Evolutionary conservation across 441 rosid species (phyloP).

Genomic region (Capsella rubella): DNA sequence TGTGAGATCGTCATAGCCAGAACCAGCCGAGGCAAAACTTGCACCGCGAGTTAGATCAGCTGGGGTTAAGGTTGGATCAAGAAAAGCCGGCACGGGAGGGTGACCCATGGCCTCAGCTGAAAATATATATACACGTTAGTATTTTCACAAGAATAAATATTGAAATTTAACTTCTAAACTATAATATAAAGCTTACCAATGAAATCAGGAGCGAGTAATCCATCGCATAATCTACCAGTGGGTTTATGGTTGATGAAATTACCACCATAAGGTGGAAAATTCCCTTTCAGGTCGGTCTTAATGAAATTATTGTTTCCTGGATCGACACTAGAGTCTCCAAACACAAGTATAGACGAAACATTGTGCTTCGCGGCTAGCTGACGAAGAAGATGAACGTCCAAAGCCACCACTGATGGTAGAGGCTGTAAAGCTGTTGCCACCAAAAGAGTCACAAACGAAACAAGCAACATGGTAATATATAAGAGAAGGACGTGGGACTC

Average conservation of each 20-base stretch:
- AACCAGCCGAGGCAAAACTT: slow-evolving; percentile 91
- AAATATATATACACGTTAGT: not conserved
- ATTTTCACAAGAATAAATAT: not conserved
- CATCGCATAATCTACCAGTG: slow-evolving; percentile 76
- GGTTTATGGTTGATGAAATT: slow-evolving; percentile 67
- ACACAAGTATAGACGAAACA: slow-evolving; percentile 66
- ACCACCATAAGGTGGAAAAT: slow-evolving; percentile 79
- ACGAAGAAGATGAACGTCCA: slow-evolving; percentile 45
- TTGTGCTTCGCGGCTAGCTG: slow-evolving; percentile 59
- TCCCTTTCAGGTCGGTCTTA: slow-evolving; percentile 59
- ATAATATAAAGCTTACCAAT: slow-evolving; percentile 53
- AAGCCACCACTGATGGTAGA: slow-evolving; percentile 31
- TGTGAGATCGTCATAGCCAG: slow-evolving; percentile 87
- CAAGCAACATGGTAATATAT: slow-evolving; percentile 11
- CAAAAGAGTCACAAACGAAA: slow-evolving; percentile 29
- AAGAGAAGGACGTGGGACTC: not conserved
- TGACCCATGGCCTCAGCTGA: slow-evolving; percentile 72
- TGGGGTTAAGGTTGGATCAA: slow-evolving; percentile 58
- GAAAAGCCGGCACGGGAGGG: slow-evolving; percentile 69
- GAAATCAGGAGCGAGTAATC: slow-evolving; percentile 81
- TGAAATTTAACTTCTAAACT: not conserved
- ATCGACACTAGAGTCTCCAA: slow-evolving; percentile 93
- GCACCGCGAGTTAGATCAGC: slow-evolving; percentile 66
- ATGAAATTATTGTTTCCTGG: slow-evolving; percentile 82
- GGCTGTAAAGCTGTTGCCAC: slow-evolving; percentile 26